Conservation (phyloP, 306 rosid genomes). For the Bauhinia variegata region DNA sequence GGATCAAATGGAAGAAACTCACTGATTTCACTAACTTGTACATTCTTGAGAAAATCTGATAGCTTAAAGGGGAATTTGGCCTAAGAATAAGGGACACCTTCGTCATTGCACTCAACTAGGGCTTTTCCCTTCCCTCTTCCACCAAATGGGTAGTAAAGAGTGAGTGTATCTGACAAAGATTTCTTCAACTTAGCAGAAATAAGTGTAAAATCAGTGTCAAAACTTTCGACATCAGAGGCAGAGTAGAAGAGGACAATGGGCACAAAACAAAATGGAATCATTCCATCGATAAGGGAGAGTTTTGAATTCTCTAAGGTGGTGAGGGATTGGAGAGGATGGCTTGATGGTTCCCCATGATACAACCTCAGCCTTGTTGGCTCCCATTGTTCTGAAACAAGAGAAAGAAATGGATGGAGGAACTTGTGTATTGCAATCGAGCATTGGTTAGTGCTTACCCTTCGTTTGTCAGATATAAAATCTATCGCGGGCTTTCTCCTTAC, state of each 20-base stretch:
- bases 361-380: background rate
- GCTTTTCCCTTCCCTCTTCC: conserved; percentile 26
- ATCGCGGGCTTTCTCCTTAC: too few species aligned
- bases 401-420: too few species aligned
- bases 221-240: background rate
- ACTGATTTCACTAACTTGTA: background rate
- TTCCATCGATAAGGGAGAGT: conserved; percentile 38
- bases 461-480: too few species aligned
- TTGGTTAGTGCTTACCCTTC: too few species aligned
- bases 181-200: conserved; percentile 3
- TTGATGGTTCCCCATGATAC: background rate
- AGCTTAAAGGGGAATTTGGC: background rate
- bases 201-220: background rate
- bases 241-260: conserved; percentile 36
- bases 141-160: conserved; percentile 35
- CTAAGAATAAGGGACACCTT: conserved; percentile 27
- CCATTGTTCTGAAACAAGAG: too few species aligned
- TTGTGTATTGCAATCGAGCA: too few species aligned
- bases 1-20: conserved; percentile 1
- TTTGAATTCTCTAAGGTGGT: conserved; percentile 7
- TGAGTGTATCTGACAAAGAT: conserved; percentile 29
- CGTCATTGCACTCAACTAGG: conserved; percentile 32
- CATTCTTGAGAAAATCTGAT: background rate
- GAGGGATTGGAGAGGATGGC: conserved; percentile 11
- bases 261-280: conserved; percentile 12